Evolutionary conservation across 1,139 yeast species (phyloP).

Genomic region (Yamadazyma jaroonii): DNA sequence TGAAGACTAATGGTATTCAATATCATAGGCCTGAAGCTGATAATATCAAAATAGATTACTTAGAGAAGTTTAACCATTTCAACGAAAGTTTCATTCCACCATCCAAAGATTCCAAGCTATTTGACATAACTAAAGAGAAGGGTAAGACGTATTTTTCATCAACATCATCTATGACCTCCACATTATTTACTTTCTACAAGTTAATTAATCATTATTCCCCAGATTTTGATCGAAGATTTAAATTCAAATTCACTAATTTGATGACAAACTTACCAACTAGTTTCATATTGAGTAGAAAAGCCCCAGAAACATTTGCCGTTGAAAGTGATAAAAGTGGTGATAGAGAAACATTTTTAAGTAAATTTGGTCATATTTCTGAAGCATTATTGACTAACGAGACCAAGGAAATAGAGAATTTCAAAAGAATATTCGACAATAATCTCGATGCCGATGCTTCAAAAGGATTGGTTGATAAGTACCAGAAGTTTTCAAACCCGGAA

Average conservation of each 20-base stretch:
- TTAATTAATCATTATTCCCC: conserved; percentile 54
- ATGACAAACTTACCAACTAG: conserved; percentile 33
- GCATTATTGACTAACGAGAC: conserved; percentile 63
- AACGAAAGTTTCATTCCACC: conserved; percentile 63
- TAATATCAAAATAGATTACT: conserved; percentile 61
- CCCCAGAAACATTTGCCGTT: conserved; percentile 49
- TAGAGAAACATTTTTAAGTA: conserved; percentile 67
- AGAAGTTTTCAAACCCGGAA: conserved; percentile 16
- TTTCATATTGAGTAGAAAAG: conserved; percentile 35
- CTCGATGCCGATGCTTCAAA: background rate
- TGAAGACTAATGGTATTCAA: conserved; percentile 84
- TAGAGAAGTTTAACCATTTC: conserved; percentile 62
- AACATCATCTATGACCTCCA: conserved; percentile 82
- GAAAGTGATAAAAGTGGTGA: conserved; percentile 71
- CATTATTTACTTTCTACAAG: conserved; percentile 73
- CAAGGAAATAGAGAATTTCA: conserved; percentile 35
- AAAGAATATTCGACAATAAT: conserved; percentile 9
- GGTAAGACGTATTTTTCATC: conserved; percentile 62
- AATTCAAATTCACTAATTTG: conserved; percentile 35
- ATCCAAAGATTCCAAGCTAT: conserved; percentile 56
- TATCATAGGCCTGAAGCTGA: conserved; percentile 36
- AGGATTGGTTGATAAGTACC: conserved; percentile 7
- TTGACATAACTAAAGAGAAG: conserved; percentile 45
- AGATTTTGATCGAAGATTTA: conserved; percentile 22
- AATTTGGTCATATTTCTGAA: conserved; percentile 79